phyloP scores from a whole-genome alignment of 768 basidiomycete genomes.

The Lentinula sp. region DNA sequence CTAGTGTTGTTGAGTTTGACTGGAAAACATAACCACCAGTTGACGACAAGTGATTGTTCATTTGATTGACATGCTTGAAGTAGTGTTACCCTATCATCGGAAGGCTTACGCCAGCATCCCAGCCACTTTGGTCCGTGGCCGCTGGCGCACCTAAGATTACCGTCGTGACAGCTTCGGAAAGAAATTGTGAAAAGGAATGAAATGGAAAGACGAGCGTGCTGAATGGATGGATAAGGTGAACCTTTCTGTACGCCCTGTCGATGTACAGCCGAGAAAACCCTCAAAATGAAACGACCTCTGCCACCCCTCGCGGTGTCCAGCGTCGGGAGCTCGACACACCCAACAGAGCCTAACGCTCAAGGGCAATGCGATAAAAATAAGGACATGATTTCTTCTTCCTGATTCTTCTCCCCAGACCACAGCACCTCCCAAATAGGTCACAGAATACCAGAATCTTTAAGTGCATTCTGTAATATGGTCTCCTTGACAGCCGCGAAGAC shows the following conservation, averaged over 20 bases:
- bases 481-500: conserved; percentile 84
- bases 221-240: neutral
- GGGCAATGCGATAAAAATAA: neutral
- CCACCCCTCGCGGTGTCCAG: neutral
- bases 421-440: conserved; percentile 16
- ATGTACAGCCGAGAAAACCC: neutral
- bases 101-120: neutral
- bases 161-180: neutral
- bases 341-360: neutral
- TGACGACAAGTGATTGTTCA: neutral
- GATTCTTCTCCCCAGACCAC: neutral
- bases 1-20: neutral
- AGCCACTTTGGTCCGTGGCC: neutral
- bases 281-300: neutral
- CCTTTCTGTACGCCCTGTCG: neutral
- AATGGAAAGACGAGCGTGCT: neutral
- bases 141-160: neutral
- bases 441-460: conserved; percentile 76
- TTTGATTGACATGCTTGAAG: neutral
- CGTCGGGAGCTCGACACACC: neutral
- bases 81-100: neutral
- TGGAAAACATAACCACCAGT: neutral
- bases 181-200: conserved; percentile 2
- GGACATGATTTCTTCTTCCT: neutral
- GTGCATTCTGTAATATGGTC: conserved; percentile 78